Evolutionary conservation across 331 rosid genomes (phyloP).

Genomic region (Malus hybrid): DNA sequence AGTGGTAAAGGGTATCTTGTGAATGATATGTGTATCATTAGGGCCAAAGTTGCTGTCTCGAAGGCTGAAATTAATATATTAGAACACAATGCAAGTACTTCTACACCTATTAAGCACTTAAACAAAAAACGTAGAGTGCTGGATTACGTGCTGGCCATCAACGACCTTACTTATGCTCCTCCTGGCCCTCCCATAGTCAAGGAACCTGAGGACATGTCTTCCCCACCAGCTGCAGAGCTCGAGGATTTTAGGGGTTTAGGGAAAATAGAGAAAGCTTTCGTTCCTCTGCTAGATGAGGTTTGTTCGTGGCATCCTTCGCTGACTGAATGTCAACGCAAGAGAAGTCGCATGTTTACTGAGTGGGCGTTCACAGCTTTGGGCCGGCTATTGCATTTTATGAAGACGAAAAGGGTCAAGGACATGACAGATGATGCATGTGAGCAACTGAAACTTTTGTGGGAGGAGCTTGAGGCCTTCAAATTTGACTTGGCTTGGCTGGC

Average conservation of each 20-base stretch:
- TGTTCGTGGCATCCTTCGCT: background rate
- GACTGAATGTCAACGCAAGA: background rate
- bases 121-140: no score
- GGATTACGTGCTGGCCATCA: no score
- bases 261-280: no score
- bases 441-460: background rate
- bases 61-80: background rate
- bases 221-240: background rate
- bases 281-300: no score
- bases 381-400: background rate
- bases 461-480: background rate
- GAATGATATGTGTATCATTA: background rate
- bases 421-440: background rate
- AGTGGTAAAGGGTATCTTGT: conserved; percentile 6
- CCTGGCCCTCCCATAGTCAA: background rate
- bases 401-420: background rate
- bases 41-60: background rate
- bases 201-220: background rate
- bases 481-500: background rate
- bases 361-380: background rate
- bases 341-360: background rate
- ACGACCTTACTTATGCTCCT: background rate
- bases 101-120: background rate
- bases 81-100: background rate
- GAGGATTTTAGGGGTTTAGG: background rate